Evolutionary conservation across 306 rosid species (phyloP), one percentile per base, ranked within the genome.

Genomic region (Hippophae gyantsensis): DNA sequence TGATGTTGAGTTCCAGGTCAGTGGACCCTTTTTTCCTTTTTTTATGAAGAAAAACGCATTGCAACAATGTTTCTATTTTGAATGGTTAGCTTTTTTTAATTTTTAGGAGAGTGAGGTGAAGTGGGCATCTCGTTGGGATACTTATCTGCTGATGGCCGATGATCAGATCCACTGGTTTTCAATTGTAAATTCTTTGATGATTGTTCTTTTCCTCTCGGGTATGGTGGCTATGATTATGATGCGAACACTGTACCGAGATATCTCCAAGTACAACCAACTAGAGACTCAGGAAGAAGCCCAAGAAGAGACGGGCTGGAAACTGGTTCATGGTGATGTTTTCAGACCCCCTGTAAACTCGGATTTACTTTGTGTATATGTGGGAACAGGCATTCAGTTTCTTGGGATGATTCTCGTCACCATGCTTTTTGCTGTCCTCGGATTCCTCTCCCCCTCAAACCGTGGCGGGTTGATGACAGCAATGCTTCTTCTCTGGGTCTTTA

Each of bases 141-240:
- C 97, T 18, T 90, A 90, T 81, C 95, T 90, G 71, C 82, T 86
- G 71, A 84, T 90, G 94, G 85, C 97, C 13, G 97, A 90, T 69
- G 95, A 90, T 61, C 95, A 90, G 73, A 87, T 90, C 78, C 97
- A 90, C 71, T 90, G 95, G 97, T 90, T 90, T 72, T 90, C 97
- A 44, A 90, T 90, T 38, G 78, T 90, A 12, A 90, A 86, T 60
- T 90, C 97, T 23, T 58, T 84, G 60, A 85, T 90, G 97, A 90
- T 87, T 68, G 95, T 90, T 23, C 85, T 86, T 66, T 90, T 90
- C 80, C 84, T 90, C 9, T 90, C 90, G 9, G 94, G 95, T 55
- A 90, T 90, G 94, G 94, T 86, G 60, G 97, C 97, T 46, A 86
- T 90, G 95, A 90, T 90, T 72, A 90, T 90, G 97, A 57, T 90